phyloP scores from a whole-genome alignment of 441 rosid species.

The Erodium trifolium region DNA sequence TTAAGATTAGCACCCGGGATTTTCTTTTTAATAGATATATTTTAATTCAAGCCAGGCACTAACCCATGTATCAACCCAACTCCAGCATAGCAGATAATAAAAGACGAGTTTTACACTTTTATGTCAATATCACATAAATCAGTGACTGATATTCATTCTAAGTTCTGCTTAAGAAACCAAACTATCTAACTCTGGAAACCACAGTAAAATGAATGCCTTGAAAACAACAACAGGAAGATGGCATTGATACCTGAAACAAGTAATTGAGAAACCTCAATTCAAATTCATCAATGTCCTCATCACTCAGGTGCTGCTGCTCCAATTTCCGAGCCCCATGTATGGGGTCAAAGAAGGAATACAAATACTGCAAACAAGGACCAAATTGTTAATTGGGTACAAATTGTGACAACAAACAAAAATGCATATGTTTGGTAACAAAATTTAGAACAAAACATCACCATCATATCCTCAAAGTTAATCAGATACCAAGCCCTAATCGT shows the following conservation, averaged over 20 bases:
- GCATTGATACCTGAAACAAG: conserved; percentile 51
- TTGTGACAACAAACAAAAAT: background rate
- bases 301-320: conserved; percentile 53
- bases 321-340: conserved; percentile 55
- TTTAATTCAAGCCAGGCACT: too few species aligned
- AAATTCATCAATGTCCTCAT: conserved; percentile 51
- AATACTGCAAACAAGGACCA: conserved; percentile 44
- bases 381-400: background rate
- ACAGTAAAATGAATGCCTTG: background rate
- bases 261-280: conserved; percentile 63
- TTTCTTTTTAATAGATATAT: too few species aligned
- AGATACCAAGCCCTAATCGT: conserved; percentile 93
- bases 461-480: conserved; percentile 85
- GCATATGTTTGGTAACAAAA: background rate
- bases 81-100: background rate
- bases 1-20: background rate
- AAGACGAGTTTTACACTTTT: background rate
- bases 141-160: background rate
- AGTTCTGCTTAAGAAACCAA: background rate
- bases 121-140: too few species aligned
- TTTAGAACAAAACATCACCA: conserved; percentile 36
- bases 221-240: background rate
- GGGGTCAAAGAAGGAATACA: conserved; percentile 81
- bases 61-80: background rate
- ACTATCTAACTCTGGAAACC: background rate